These are phyloP conservation scores for Beta vulgaris DNA, from an alignment of 148 eudicot species.

Conservation along the genomic window DNA sequence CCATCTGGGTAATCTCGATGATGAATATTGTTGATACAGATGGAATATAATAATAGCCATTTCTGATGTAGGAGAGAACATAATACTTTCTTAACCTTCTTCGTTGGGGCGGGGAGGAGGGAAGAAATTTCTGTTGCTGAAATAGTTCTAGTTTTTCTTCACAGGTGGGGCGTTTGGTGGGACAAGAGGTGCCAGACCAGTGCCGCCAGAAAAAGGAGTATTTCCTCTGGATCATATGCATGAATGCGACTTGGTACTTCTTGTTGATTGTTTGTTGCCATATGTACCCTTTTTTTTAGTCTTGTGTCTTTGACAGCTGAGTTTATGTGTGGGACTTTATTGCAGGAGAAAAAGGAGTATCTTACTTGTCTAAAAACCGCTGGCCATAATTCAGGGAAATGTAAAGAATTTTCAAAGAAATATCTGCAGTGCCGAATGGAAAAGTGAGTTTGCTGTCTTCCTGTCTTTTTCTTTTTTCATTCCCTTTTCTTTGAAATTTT, in stretches of 20 bases:
- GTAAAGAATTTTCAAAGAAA: slow-evolving; percentile 70
- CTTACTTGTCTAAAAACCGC: slow-evolving; percentile 65
- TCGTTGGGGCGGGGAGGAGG: background rate
- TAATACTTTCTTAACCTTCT: background rate
- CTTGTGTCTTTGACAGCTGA: background rate
- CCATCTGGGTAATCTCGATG: background rate
- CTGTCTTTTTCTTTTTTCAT: background rate
- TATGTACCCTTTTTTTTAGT: too few relatives aligned
- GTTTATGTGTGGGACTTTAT: slow-evolving; percentile 11
- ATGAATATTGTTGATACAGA: background rate
- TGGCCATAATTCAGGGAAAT: slow-evolving; percentile 81
- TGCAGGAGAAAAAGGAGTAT: slow-evolving; percentile 83
- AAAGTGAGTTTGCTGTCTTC: slow-evolving; percentile 47
- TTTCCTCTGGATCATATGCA: slow-evolving; percentile 95
- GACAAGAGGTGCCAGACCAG: slow-evolving; percentile 77
- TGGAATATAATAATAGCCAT: background rate
- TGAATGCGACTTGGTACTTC: slow-evolving; percentile 80
- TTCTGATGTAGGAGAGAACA: background rate
- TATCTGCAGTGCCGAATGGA: slow-evolving; percentile 92
- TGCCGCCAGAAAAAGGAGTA: slow-evolving; percentile 98
- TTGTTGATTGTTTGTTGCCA: background rate
- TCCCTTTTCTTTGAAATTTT: background rate
- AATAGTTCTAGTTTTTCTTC: background rate
- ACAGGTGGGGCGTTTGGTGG: slow-evolving; percentile 95
- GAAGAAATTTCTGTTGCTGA: background rate